Base-by-base conservation (phyloP, 441 rosid species). In the Rhodomyrtus psidioides region DNA sequence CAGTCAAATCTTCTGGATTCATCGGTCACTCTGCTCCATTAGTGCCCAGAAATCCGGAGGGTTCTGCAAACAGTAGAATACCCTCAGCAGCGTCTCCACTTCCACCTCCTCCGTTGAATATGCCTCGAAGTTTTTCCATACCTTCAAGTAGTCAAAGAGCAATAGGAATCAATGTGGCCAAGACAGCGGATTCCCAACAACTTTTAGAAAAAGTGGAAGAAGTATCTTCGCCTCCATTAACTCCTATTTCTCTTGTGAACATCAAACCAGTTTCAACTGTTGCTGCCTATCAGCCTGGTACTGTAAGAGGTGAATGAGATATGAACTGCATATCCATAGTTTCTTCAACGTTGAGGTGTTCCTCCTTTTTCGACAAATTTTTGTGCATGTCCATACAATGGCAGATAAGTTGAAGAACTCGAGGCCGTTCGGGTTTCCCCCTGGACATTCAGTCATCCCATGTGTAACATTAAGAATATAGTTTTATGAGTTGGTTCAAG, bases 1-100 rank as follows among this genome's bases (percentile, higher is more conserved):
- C 95, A 46, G 89, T 92, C 82, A 96, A 95, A 88, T 90, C 96
- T 39, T 82, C 91, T 44, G 90, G 87, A 76, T 79, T 89, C 81
- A 86, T 91, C 75, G 98, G 97, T 87, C 97, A 95, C 88, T 96
- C 98, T 12, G 99, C 99, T 55, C 99, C 99, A 12, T 88, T 98
- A 83, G 88, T 91, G 55, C 88, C 86, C 81, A 90, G 97, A 93
- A 94, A 90, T 90, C 94, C 91, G 84, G 99, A 98, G 59, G 85
- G 76, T 88, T 87, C 89, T 39, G 85, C 87, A 74, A 84, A 93
- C 53, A 88, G 83, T 86, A 92, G 86, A 87, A 84, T 88, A 84
- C 86, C 93, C 79, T 87, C 92, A 1, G 58, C 83, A 19, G 88
- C 94, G 7, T 91, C 98, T 15, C 98, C 93, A 21, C 98, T 97